Evolutionary conservation across 2,329 filamentous ascomycete genomes (phyloP).

Genomic region (Neonectria hederae): DNA sequence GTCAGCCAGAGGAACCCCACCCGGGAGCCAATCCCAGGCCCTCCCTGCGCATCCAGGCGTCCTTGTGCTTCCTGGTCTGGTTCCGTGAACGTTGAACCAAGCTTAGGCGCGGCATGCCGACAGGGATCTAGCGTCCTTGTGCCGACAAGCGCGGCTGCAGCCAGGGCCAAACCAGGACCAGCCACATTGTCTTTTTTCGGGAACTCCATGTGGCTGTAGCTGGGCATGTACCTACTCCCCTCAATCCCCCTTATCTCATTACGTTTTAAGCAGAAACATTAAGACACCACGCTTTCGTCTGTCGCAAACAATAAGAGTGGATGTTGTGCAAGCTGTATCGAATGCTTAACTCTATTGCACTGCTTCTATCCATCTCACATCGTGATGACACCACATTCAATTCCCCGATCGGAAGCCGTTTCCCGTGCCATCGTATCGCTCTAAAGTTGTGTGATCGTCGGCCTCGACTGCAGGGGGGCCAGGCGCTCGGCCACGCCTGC

Average conservation of each 20-base stretch:
- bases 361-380: background rate
- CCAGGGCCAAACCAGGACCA: constrained; percentile 28
- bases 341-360: background rate
- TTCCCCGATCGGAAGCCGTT: constrained; percentile 7
- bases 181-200: constrained; percentile 40
- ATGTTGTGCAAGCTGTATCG: background rate
- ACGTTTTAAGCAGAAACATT: background rate
- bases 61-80: constrained; percentile 30
- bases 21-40: constrained; percentile 15
- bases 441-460: constrained; percentile 26
- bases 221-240: background rate
- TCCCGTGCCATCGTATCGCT: constrained; percentile 10
- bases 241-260: background rate
- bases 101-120: constrained; percentile 44
- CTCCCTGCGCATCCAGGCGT: constrained; percentile 14
- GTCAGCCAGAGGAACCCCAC: constrained; percentile 8
- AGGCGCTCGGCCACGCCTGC: constrained; percentile 10
- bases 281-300: constrained; percentile 16
- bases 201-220: constrained; percentile 25
- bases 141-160: constrained; percentile 36
- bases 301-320: background rate
- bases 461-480: constrained; percentile 23
- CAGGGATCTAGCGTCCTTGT: constrained; percentile 38
- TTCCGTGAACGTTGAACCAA: constrained; percentile 45
- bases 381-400: background rate